Evolutionary conservation across 106 monocot genomes (phyloP).

Genomic region (Dendrobium officinale): DNA sequence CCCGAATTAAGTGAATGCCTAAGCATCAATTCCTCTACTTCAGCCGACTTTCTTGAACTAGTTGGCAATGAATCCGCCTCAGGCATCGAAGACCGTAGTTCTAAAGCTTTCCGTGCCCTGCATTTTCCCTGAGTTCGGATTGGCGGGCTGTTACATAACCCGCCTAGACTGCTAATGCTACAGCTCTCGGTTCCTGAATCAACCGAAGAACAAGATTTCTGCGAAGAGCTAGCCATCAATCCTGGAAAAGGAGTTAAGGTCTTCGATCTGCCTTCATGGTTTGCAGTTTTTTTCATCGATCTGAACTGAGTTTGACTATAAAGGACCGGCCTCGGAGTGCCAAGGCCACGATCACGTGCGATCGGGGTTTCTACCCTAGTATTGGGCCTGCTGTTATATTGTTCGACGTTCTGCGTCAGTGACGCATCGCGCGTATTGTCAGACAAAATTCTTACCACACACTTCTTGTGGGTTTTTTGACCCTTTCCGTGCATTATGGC

Average conservation of each 20-base stretch:
- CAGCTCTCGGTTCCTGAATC: constrained; percentile 29
- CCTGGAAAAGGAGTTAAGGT: neutral
- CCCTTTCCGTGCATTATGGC: neutral
- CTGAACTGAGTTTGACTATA: neutral
- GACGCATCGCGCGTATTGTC: constrained; percentile 19
- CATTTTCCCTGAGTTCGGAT: constrained; percentile 14
- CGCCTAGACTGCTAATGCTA: constrained; percentile 25
- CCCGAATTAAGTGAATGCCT: constrained; percentile 60
- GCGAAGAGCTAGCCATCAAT: neutral
- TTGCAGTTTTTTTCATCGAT: neutral
- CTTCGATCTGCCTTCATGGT: neutral
- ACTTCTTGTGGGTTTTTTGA: neutral
- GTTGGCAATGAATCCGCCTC: constrained; percentile 32
- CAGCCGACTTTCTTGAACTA: constrained; percentile 22
- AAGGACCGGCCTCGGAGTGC: neutral
- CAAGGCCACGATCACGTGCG: neutral
- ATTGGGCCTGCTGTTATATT: neutral
- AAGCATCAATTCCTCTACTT: constrained; percentile 25
- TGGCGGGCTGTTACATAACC: constrained; percentile 71
- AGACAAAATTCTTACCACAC: constrained; percentile 25
- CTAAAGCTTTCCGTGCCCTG: constrained; percentile 16
- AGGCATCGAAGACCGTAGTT: constrained; percentile 58
- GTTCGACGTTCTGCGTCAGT: neutral
- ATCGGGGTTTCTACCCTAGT: neutral
- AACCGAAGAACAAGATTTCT: constrained; percentile 12